Base-by-base conservation (phyloP, 1,139 yeast species). In the Martiniozyma asiatica region DNA sequence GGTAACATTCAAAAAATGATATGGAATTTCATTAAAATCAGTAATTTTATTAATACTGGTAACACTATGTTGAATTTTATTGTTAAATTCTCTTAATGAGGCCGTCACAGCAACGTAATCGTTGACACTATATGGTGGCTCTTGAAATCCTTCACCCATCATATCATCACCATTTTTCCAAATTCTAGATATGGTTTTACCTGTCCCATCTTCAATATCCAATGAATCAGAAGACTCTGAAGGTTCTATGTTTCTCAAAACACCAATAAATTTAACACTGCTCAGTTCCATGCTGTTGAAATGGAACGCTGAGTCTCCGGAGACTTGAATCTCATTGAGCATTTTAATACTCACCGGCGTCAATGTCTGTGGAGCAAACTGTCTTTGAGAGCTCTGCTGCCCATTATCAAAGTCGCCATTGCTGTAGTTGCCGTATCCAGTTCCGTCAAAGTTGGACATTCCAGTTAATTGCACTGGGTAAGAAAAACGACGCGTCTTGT, bases 291-390 rank as follows among this genome's bases (percentile, higher is more conserved):
- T 63, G 31, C 75, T 78, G 47, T 80, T 74, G 22, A 78, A 59
- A 21, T 58, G 61, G 48, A 72, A 78, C n/a, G 79, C 84, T 9
- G 81, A 84, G 47, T 82, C 95, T 5, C 60, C 61, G 14, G 33
- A 34, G 41, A 75, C 82, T 14, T 65, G 59, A 5, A 92, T 73
- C 30, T 75, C 82, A 37, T 65, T 59, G 36, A 84, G 63, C 55
- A 81, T 93, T 47, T 79, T 79, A 45, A 85, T 73, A 2, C 94
- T 82, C 10, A 84, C 89, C 0, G 96, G 93, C 1, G 85, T 76
- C 27, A 82, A 53, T 10, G n/a, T n/a, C n/a, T n/a, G n/a, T n/a
- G n/a, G n/a, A n/a, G n/a, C n/a, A n/a, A n/a, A n/a, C n/a, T n/a
- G n/a, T n/a, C n/a, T n/a, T n/a, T n/a, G n/a, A n/a, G n/a, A n/a